Evolutionary conservation across 495 filamentous ascomycete species (phyloP), one percentile per base, ranked within the genome.

Genomic region (Penicillium crystallinum): DNA sequence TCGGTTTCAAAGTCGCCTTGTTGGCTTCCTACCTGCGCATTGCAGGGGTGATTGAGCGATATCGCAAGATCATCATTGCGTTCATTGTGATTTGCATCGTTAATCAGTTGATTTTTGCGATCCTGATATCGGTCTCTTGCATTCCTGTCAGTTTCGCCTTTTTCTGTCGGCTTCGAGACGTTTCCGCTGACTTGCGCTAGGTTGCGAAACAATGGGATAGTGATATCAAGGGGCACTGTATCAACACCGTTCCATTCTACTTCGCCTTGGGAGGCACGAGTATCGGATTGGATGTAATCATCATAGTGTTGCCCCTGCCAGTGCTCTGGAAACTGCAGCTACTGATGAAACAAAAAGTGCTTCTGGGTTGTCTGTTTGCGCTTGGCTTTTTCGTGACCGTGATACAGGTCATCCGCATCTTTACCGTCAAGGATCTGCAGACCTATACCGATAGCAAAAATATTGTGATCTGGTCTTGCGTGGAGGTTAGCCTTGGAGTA

Each of bases 341-440:
- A 30, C 66, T 29, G 8, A 14, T 18, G 0, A 55, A 51, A 22
- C 64, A 69, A 36, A 67, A 65, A 44, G 46, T 74, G 21, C 59
- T 76, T 35, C 67, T 81, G 1, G 61, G 67, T 17, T 67, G 64
- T 40, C 62, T 81, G 51, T 80, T 79, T 62, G 67, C 70, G 18
- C 66, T 81, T 15, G 76, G 75, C 42, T 66, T 77, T 50, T 82
- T 82, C 65, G 66, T 80, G 40, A 79, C 78, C 18, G 52, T 74
- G 49, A 79, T 77, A 49, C 77, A 81, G 55, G 73, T 80, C 47
- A 70, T 80, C 50, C 77, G 78, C 31, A 77, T 82, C 51, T 71
- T 77, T 55, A 76, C 63, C 21, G 65, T 81, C 39, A 70, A 67
- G 23, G 62, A 63, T 35, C 65, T 78, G 2, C 47, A 46, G 27